Conservation (phyloP, 2,329 filamentous ascomycete species). For the Verruconis gallopava region DNA sequence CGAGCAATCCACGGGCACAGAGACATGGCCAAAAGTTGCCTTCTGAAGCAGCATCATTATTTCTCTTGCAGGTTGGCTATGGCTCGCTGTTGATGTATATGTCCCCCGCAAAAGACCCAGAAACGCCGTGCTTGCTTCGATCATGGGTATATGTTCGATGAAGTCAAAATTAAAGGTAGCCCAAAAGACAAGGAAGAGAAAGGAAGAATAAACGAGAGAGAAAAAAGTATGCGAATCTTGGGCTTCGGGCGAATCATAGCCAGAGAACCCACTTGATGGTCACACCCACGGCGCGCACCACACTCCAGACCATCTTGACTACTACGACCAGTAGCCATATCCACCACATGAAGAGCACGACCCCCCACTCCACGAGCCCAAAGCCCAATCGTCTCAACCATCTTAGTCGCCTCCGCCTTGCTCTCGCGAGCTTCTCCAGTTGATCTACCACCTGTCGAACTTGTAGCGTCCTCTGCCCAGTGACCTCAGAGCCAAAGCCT, state of each 20-base stretch:
- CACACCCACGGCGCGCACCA: constrained; percentile 46
- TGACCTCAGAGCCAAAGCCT: constrained; percentile 61
- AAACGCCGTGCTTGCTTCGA: too few relatives aligned
- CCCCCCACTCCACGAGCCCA: constrained; percentile 71
- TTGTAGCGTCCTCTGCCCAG: constrained; percentile 61
- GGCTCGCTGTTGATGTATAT: too few relatives aligned
- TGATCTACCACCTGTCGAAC: constrained; percentile 70
- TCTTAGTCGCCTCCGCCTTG: constrained; percentile 59
- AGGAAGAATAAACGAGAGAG: too few relatives aligned
- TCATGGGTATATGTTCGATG: too few relatives aligned
- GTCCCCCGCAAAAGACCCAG: too few relatives aligned
- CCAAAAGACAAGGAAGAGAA: too few relatives aligned
- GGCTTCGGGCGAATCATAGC: constrained; percentile 30
- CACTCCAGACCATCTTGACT: constrained; percentile 49
- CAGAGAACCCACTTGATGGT: constrained; percentile 73
- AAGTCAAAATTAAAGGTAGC: too few relatives aligned
- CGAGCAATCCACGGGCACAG: too few relatives aligned
- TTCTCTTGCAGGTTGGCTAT: too few relatives aligned
- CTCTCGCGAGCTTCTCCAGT: constrained; percentile 55
- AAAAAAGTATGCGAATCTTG: too few relatives aligned
- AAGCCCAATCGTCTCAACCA: constrained; percentile 68
- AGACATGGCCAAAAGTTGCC: too few relatives aligned
- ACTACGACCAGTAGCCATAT: constrained; percentile 83
- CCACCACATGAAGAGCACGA: constrained; percentile 87
- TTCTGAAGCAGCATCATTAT: too few relatives aligned